phyloP scores from a whole-genome alignment of 1,139 yeast species.

The Kodamaea derodonti region DNA sequence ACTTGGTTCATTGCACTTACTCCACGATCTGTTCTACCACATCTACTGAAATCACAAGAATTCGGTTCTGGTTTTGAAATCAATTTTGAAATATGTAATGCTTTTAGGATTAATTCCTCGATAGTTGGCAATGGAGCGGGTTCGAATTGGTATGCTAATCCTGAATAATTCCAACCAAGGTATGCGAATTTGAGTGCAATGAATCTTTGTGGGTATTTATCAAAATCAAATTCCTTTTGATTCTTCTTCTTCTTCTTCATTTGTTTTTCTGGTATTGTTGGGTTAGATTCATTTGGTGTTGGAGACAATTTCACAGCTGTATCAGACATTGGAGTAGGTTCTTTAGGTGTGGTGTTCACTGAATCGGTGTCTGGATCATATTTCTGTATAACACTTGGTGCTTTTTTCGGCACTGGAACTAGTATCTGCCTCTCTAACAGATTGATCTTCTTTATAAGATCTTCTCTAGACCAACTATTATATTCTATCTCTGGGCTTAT shows the following conservation, averaged over 20 bases:
- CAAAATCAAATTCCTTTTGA: conserved; percentile 60
- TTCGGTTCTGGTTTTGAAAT: conserved; percentile 61
- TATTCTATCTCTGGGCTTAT: conserved; percentile 20
- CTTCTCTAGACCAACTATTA: conserved; percentile 49
- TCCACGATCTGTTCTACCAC: conserved; percentile 96
- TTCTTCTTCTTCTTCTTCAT: conserved; percentile 15
- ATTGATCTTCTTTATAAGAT: conserved; percentile 44
- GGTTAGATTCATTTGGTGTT: background rate
- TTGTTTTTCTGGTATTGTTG: background rate
- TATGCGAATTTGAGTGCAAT: conserved; percentile 84
- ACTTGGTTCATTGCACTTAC: conserved; percentile 98
- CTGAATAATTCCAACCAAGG: conserved; percentile 91
- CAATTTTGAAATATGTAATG: conserved; percentile 63
- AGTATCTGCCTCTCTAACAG: conserved; percentile 42
- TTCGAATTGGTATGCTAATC: conserved; percentile 76
- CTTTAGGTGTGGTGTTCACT: background rate
- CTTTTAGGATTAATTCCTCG: conserved; percentile 71
- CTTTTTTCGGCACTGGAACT: no score
- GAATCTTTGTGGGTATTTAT: conserved; percentile 61
- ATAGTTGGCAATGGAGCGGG: conserved; percentile 83
- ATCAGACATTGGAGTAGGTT: background rate
- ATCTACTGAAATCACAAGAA: conserved; percentile 72
- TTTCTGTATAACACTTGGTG: background rate
- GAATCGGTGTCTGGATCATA: background rate
- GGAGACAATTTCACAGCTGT: background rate